Evolutionary conservation across 2,329 filamentous ascomycete genomes (phyloP), one percentile per base, ranked within the genome.

Genomic region (Gliomastix tumulicola): DNA sequence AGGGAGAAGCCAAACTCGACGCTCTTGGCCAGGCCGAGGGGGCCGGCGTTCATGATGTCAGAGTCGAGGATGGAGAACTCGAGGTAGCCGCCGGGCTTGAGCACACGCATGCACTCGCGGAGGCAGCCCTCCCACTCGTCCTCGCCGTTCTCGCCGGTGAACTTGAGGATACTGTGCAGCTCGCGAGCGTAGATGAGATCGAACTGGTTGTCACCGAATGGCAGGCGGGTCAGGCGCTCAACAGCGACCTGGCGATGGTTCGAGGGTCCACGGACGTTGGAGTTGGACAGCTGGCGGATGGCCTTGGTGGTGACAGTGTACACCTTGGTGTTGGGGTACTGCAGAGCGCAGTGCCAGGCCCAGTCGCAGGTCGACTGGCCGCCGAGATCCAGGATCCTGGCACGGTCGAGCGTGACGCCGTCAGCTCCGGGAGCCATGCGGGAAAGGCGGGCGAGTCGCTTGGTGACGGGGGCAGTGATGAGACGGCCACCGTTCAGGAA

Each of bases 1-100:
- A 98, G 81, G 36, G 85, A 82, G 67, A 92, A 94, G 28, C 84
- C 84, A 53, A 98, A 97, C 60, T 97, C 89, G 37, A 94, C 87
- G 34, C 83, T 84, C 57, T 92, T 84, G 32, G 88, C 87, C 39
- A 87, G 79, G 23, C 82, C 87, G 16, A 82, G 70, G 0, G 84
- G 80, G 0, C 89, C 89, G 1, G 88, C 81, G 46, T 88, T 89
- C 43, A 94, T 79, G 48, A 98, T 80, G 52, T 94, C 88, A 2
- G 88, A 84, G 58, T 98, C 92, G 48, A 97, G 76, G 31, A 97
- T 65, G 43, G 79, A 82, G 64, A 92, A 98, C 54, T 98, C 92
- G 40, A 98, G 68, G 58, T 90, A 90, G 21, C 92, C 92, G 35
- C 88, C 88, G 1, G 90, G 89, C 65, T 95, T 95, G 48, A 96